Evolutionary conservation across 1,284 basidiomycete genomes (phyloP).

Genomic region (Thelephora terrestris): DNA sequence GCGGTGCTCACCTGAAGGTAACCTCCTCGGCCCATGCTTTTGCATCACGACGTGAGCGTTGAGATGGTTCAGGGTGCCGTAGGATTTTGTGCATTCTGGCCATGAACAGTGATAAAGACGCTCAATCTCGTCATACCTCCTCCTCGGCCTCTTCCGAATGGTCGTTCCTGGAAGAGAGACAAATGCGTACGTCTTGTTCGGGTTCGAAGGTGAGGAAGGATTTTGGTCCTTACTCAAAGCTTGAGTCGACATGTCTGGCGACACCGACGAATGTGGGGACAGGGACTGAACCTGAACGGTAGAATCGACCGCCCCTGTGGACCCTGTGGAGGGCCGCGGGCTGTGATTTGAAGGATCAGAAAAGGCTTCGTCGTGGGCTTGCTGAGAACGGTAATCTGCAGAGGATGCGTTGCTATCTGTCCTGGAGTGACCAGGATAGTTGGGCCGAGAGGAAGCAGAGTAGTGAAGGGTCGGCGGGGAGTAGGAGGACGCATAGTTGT

Average conservation of each 20-base stretch:
- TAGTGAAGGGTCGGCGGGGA: neutral
- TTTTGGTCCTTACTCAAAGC: slow-evolving; percentile 6
- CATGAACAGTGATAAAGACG: slow-evolving; percentile 80
- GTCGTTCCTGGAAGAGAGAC: slow-evolving; percentile 69
- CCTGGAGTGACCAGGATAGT: slow-evolving; percentile 11
- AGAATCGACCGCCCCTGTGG: slow-evolving; percentile 14
- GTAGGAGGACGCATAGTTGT: slow-evolving; percentile 13
- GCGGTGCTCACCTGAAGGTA: slow-evolving; percentile 62
- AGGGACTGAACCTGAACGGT: slow-evolving; percentile 11
- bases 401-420: slow-evolving; percentile 13
- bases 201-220: slow-evolving; percentile 12
- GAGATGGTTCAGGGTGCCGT: slow-evolving; percentile 85
- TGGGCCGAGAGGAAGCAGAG: neutral
- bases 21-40: slow-evolving; percentile 78
- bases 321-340: slow-evolving; percentile 15
- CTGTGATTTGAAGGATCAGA: slow-evolving; percentile 7
- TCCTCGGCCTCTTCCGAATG: slow-evolving; percentile 72
- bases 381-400: slow-evolving; percentile 7
- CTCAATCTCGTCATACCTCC: slow-evolving; percentile 87
- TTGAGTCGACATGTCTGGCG: slow-evolving; percentile 8
- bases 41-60: slow-evolving; percentile 93
- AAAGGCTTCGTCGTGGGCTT: slow-evolving; percentile 9
- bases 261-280: slow-evolving; percentile 10
- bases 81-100: slow-evolving; percentile 77
- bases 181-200: slow-evolving; percentile 69